A percentile compares a stretch with the other conserved stretches of the same genome.
These are phyloP conservation scores for Schoenoplectus tabernaemontani DNA, from an alignment of 202 grass and related monocot genomes.

Conservation along the genomic window DNA sequence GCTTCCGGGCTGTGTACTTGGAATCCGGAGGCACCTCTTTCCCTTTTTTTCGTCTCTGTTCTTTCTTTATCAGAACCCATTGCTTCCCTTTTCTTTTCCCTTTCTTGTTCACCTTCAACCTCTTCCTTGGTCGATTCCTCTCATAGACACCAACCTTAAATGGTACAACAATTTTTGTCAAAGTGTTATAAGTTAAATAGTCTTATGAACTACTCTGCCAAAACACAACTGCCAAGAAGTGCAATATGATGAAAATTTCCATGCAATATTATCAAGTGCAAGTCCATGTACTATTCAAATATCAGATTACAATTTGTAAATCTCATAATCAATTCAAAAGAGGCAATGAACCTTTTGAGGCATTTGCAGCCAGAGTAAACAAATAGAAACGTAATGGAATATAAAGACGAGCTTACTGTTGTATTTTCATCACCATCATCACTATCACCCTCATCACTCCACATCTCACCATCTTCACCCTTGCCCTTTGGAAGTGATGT, in stretches of 20 bases:
- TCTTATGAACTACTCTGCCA: background rate
- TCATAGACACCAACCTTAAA: conserved; percentile 71
- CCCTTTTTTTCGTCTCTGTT: conserved; percentile 72
- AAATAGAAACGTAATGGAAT: background rate
- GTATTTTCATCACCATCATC: conserved; percentile 30
- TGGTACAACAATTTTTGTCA: background rate
- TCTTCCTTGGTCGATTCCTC: conserved; percentile 65
- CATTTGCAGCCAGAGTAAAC: background rate
- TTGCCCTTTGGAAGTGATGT: conserved; percentile 70
- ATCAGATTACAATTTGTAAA: background rate
- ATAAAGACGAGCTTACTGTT: conserved; percentile 43
- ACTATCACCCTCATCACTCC: conserved; percentile 52
- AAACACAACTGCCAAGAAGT: background rate
- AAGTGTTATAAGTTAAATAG: background rate
- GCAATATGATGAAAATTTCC: background rate
- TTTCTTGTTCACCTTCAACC: conserved; percentile 62
- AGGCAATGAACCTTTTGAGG: background rate
- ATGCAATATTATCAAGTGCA: background rate
- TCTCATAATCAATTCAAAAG: background rate
- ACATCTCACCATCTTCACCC: conserved; percentile 68
- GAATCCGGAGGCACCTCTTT: conserved; percentile 53
- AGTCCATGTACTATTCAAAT: background rate
- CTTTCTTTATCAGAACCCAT: conserved; percentile 85
- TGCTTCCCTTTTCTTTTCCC: conserved; percentile 58
- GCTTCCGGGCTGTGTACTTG: conserved; percentile 74